Evolutionary conservation across 179 eudicot species (phyloP), one percentile per base, ranked within the genome.

Genomic region (Patellifolia procumbens): DNA sequence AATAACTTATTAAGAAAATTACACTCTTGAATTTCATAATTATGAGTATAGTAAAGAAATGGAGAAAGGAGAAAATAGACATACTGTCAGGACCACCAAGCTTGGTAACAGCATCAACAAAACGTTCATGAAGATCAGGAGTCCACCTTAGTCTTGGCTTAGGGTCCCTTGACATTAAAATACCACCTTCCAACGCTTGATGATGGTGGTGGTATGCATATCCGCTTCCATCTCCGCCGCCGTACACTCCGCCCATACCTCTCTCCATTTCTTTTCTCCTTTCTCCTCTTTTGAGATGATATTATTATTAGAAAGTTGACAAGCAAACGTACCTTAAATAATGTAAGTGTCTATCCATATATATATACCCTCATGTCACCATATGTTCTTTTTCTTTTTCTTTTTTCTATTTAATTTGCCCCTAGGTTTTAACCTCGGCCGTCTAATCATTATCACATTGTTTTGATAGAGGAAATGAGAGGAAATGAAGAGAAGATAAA

Each of bases 41-140:
- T 1, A 20, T 28, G n/a, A 19, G 4, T 7, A n/a, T 34, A 20
- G n/a, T n/a, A 63, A 51, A 26, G 2, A 3, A 74, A 22, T 4
- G 9, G 9, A 16, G 26, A 32, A 29, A 22, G 43, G 28, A 24
- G 20, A 34, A 3, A n/a, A 60, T 19, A 59, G 3, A 79, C 78
- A 58, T 79, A 79, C 82, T 79, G 2, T 79, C 78, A 3, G 82
- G 78, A 26, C 82, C 82, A 79, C 82, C 82, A 68, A 79, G 82
- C 71, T 79, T 79, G 63, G 78, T 74, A 43, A 79, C 82, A 56
- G 82, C 78, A 48, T 79, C 82, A 46, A 79, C 82, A 37, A 79
- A 79, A 11, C 74, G 82, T 45, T 74, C 69, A 59, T 79, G 82
- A 39, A 79, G 82, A 74, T 79, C 74, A 24, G 82, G 74, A 34